phyloP scores from a whole-genome alignment of 352 stramenopile genomes.

The Lagenidium sp. region DNA sequence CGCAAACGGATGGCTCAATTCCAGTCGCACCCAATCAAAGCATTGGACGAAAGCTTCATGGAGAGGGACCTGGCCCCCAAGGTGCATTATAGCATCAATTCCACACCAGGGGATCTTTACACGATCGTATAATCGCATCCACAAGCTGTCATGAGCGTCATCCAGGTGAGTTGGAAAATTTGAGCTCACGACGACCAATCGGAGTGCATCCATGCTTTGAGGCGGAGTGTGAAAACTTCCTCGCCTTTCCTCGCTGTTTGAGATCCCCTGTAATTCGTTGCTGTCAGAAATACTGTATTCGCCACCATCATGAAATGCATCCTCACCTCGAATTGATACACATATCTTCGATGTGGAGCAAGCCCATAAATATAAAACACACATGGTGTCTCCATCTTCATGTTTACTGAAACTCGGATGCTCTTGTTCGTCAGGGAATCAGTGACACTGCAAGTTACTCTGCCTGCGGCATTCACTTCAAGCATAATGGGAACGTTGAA shows the following conservation, averaged over 20 bases:
- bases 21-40: constrained; percentile 36
- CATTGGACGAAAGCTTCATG: constrained; percentile 60
- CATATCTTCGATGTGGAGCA: constrained; percentile 41
- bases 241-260: constrained; percentile 31
- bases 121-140: constrained; percentile 33
- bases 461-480: constrained; percentile 43
- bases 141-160: constrained; percentile 42
- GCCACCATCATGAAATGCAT: not conserved
- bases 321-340: constrained; percentile 56
- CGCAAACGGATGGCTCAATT: constrained; percentile 15
- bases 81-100: constrained; percentile 58
- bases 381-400: constrained; percentile 22
- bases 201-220: constrained; percentile 13
- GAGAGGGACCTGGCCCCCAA: constrained; percentile 66
- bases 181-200: constrained; percentile 54
- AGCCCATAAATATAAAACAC: constrained; percentile 43
- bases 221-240: constrained; percentile 58
- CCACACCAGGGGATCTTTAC: constrained; percentile 52
- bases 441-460: constrained; percentile 45
- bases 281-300: not conserved
- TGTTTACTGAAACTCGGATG: constrained; percentile 19
- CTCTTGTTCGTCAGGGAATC: constrained; percentile 55
- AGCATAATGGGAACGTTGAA: constrained; percentile 39
- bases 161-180: constrained; percentile 63
- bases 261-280: constrained; percentile 29